These are phyloP conservation scores for Blepharisma japonicum DNA, from an alignment of 73 alveolate species.

Conservation along the genomic window DNA sequence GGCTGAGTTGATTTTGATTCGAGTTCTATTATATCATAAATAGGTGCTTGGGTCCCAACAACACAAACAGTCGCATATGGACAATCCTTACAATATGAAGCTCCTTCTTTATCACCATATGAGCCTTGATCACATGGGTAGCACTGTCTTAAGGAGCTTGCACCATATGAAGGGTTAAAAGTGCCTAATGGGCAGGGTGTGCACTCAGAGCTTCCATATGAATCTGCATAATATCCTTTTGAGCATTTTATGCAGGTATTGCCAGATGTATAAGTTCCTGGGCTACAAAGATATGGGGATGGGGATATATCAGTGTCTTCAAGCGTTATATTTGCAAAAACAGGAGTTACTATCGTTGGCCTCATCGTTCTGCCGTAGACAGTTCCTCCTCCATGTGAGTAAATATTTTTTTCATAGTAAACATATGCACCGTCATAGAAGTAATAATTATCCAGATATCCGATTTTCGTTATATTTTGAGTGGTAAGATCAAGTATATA, in stretches of 20 bases:
- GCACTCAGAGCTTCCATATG: not conserved
- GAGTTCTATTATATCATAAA: not conserved
- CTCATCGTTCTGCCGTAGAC: not conserved
- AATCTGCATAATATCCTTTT: not conserved
- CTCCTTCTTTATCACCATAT: not conserved
- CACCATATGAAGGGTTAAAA: not conserved
- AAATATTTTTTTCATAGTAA: not conserved
- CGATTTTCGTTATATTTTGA: too few species aligned
- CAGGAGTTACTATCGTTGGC: not conserved
- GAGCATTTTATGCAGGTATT: not conserved
- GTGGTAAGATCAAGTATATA: too few species aligned
- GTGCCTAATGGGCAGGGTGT: slow-evolving; percentile 1
- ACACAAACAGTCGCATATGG: not conserved
- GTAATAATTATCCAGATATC: not conserved
- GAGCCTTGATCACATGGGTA: not conserved
- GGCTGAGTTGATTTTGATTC: too few species aligned
- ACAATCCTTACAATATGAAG: not conserved
- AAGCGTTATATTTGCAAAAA: not conserved
- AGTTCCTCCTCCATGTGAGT: not conserved
- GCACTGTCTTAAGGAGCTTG: not conserved
- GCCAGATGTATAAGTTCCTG: not conserved
- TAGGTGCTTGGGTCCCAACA: not conserved
- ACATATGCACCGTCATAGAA: not conserved
- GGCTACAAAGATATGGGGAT: not conserved
- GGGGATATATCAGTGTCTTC: not conserved